phyloP scores from a whole-genome alignment of 1,284 basidiomycete genomes.

The Phylloporus sp. region DNA sequence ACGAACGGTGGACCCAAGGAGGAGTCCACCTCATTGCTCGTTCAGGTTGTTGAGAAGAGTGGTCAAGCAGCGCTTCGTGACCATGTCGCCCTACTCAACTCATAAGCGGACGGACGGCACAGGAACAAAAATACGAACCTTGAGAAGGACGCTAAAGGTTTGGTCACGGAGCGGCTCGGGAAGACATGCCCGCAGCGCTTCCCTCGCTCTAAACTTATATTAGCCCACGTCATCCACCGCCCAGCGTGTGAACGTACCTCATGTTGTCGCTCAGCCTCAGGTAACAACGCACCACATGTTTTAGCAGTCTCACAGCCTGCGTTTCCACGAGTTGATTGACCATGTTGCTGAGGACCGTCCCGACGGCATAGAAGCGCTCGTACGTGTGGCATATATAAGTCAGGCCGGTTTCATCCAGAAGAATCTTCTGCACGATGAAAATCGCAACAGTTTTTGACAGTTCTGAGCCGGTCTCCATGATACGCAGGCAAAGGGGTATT shows the following conservation, averaged over 20 bases:
- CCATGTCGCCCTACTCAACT: conserved; percentile 82
- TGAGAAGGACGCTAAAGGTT: conserved; percentile 90
- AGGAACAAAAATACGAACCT: conserved; percentile 55
- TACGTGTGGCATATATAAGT: conserved; percentile 99
- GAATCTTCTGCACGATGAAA: conserved; percentile 99
- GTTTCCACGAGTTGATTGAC: conserved; percentile 96
- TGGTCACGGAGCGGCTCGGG: conserved; percentile 95
- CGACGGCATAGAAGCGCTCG: conserved; percentile 98
- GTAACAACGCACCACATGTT: conserved; percentile 99
- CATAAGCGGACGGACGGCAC: conserved; percentile 11
- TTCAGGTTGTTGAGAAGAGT: conserved; percentile 94
- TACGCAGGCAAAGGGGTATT: conserved; percentile 97
- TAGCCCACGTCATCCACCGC: conserved; percentile 15
- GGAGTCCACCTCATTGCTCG: conserved; percentile 51
- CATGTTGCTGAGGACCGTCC: conserved; percentile 99
- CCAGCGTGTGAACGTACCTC: conserved; percentile 61
- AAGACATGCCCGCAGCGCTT: conserved; percentile 95
- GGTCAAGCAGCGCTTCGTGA: conserved; percentile 94
- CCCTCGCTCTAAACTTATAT: conserved; percentile 76
- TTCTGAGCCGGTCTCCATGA: conserved; percentile 99
- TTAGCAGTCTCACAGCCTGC: conserved; percentile 94
- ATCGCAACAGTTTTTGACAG: conserved; percentile 99
- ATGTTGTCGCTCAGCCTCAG: conserved; percentile 95
- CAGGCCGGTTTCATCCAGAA: conserved; percentile 96
- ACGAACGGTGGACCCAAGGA: not conserved